These are phyloP conservation scores for Scedosporium dehoogii DNA, from an alignment of 2,329 filamentous ascomycete genomes.

Conservation along the genomic window DNA sequence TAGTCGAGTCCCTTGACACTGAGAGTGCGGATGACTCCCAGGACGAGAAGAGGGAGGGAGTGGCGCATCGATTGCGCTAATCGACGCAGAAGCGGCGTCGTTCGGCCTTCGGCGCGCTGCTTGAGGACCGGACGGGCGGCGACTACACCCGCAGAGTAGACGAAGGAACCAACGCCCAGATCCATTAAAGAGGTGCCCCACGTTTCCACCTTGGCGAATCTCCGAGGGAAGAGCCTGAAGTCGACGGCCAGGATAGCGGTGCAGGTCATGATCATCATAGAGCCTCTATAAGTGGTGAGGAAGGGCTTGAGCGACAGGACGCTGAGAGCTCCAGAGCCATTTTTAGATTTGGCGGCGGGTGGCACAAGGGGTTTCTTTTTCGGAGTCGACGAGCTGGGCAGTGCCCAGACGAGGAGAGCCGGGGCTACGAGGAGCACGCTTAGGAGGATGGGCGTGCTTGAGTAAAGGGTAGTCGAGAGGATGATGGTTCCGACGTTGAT, in stretches of 20 bases:
- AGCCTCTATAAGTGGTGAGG: constrained; percentile 80
- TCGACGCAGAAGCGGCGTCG: constrained; percentile 42
- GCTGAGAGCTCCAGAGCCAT: constrained; percentile 16
- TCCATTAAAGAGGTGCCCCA: constrained; percentile 99
- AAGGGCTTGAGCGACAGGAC: constrained; percentile 78
- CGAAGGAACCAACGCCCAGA: constrained; percentile 91
- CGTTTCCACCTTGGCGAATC: constrained; percentile 97
- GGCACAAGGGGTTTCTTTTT: constrained; percentile 41
- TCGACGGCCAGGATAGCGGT: constrained; percentile 93
- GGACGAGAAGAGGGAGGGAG: constrained; percentile 68
- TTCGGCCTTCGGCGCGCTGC: constrained; percentile 44
- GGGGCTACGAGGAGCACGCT: constrained; percentile 65
- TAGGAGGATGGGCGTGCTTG: constrained; percentile 62
- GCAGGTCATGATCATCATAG: constrained; percentile 86
- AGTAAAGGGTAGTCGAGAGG: constrained; percentile 79
- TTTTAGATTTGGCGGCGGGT: constrained; percentile 24
- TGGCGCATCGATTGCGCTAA: constrained; percentile 63
- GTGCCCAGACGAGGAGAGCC: constrained; percentile 45
- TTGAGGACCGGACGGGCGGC: constrained; percentile 73
- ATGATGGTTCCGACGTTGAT: constrained; percentile 77
- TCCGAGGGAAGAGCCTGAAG: constrained; percentile 82
- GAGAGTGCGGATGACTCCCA: constrained; percentile 72
- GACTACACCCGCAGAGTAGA: constrained; percentile 89
- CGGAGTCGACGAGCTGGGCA: constrained; percentile 27
- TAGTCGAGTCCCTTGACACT: constrained; percentile 94